phyloP scores from a whole-genome alignment of 441 rosid genomes.

The Iberis amara region DNA sequence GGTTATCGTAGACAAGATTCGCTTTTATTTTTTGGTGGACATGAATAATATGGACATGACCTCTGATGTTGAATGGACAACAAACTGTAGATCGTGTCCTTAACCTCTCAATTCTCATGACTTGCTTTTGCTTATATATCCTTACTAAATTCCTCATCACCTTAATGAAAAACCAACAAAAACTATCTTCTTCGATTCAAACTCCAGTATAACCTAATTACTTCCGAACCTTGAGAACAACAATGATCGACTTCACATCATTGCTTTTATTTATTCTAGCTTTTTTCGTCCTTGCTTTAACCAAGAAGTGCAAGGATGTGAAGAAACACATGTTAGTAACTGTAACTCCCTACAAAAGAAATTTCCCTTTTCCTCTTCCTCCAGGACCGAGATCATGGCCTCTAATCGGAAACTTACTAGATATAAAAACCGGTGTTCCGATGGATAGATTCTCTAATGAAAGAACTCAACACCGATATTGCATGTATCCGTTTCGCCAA shows the following conservation, averaged over 20 bases:
- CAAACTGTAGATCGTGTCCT: no score
- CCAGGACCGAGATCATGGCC: conserved; percentile 42
- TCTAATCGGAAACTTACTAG: conserved; percentile 35
- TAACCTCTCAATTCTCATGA: no score
- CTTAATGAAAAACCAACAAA: no score
- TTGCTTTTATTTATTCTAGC: conserved; percentile 18
- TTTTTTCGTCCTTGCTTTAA: conserved; percentile 3
- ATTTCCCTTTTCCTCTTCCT: conserved; percentile 23
- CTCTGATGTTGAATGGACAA: no score
- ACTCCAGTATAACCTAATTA: not conserved
- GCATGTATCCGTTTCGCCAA: conserved; percentile 40
- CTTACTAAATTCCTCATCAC: no score
- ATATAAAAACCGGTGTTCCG: conserved; percentile 36
- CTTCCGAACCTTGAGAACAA: not conserved
- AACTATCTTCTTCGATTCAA: not conserved
- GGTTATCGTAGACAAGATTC: no score
- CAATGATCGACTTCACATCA: conserved; percentile 16
- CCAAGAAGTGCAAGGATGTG: conserved; percentile 10
- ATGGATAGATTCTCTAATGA: conserved; percentile 43
- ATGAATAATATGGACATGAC: no score
- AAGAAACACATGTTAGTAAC: not conserved
- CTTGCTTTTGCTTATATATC: no score
- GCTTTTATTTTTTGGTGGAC: no score
- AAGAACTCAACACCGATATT: conserved; percentile 35
- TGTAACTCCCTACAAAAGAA: conserved; percentile 6